Evolutionary conservation across 495 filamentous ascomycete species (phyloP).

Genomic region (Trichoderma erinaceum): DNA sequence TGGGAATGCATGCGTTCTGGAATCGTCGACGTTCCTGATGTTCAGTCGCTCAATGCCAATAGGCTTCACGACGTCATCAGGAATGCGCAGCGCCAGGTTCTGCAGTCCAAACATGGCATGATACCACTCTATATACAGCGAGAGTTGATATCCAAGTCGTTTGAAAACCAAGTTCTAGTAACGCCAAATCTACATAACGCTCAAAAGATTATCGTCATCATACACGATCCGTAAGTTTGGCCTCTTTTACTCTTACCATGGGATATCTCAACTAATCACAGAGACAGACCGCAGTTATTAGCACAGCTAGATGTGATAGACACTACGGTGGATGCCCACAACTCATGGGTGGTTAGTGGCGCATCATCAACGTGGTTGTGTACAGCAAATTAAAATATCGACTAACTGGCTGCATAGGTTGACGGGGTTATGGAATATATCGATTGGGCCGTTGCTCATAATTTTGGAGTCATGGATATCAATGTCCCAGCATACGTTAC

Average conservation of each 20-base stretch:
- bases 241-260: not conserved
- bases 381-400: conserved; percentile 16
- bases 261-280: conserved; percentile 21
- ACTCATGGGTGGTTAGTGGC: conserved; percentile 72
- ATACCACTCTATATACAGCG: conserved; percentile 66
- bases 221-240: conserved; percentile 70
- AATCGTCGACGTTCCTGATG: conserved; percentile 38
- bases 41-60: conserved; percentile 28
- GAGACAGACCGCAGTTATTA: conserved; percentile 59
- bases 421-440: conserved; percentile 74
- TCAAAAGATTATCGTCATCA: conserved; percentile 60
- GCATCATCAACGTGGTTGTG: not conserved
- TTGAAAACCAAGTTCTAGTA: conserved; percentile 84
- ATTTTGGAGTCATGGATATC: conserved; percentile 78
- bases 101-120: conserved; percentile 69
- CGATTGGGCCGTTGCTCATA: conserved; percentile 67
- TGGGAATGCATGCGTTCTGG: conserved; percentile 57
- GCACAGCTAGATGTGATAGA: conserved; percentile 61
- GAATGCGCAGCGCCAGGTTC: conserved; percentile 57
- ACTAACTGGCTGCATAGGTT: conserved; percentile 52
- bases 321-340: conserved; percentile 70
- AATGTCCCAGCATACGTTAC: conserved; percentile 76
- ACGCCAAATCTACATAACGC: conserved; percentile 45
- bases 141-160: conserved; percentile 64
- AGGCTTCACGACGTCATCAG: conserved; percentile 64